These are phyloP conservation scores for Solanum chiquidenum DNA, from an alignment of 257 asterid species.

Conservation along the genomic window DNA sequence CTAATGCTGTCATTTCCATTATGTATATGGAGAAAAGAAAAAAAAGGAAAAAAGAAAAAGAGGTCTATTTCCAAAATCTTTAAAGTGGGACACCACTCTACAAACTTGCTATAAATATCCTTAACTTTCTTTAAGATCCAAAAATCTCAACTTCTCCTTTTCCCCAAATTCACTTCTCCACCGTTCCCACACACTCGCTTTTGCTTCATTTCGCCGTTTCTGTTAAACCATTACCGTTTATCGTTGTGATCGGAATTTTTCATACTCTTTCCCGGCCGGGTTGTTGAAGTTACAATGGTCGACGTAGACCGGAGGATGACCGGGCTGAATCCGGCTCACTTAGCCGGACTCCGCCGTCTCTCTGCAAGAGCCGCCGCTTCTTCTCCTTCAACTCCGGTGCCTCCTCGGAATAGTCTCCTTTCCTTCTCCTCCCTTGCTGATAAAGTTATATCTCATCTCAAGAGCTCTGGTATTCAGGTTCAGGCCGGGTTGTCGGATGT, in stretches of 20 bases:
- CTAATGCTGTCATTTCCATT: conserved; percentile 11
- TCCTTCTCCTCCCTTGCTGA: conserved; percentile 70
- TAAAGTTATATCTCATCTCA: conserved; percentile 58
- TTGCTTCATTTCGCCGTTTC: not conserved
- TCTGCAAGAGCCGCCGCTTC: conserved; percentile 87
- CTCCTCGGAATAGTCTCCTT: conserved; percentile 76
- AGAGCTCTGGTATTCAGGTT: conserved; percentile 44
- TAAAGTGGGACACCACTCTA: conserved; percentile 34
- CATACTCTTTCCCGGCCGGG: not conserved
- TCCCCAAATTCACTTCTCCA: conserved; percentile 1
- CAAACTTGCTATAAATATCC: conserved; percentile 35
- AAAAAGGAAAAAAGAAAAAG: not conserved
- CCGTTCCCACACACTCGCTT: not conserved
- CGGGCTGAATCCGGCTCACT: conserved; percentile 77
- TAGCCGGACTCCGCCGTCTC: conserved; percentile 92
- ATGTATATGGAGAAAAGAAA: not conserved
- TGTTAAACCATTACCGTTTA: not conserved
- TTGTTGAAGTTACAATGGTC: conserved; percentile 29
- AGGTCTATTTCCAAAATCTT: conserved; percentile 15
- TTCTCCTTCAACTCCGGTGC: conserved; percentile 65
- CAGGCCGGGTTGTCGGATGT: conserved; percentile 64
- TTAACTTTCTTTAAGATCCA: conserved; percentile 1
- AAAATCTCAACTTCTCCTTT: conserved; percentile 14
- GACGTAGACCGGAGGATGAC: conserved; percentile 96
- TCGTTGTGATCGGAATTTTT: not conserved